Conservation (phyloP, 352 stramenopile species). For the Phytophthora syringae region DNA sequence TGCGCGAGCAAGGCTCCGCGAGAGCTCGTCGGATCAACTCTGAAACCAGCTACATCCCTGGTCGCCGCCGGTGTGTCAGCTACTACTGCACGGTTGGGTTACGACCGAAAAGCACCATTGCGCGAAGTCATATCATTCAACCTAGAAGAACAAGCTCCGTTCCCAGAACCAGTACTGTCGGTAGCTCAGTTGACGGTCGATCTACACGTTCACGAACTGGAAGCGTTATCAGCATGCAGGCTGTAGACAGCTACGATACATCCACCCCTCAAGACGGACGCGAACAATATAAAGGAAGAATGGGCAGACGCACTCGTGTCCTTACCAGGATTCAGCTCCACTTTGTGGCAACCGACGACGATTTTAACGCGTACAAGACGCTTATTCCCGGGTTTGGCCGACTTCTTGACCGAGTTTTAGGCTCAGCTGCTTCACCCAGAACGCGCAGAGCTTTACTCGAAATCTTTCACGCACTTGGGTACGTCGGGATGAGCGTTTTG, state of each 20-base stretch:
- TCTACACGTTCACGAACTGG: conserved; percentile 13
- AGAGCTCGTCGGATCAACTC: conserved; percentile 19
- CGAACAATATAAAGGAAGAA: not conserved
- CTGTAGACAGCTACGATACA: conserved; percentile 16
- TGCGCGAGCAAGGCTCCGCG: conserved; percentile 9
- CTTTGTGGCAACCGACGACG: conserved; percentile 14
- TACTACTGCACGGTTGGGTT: conserved; percentile 38
- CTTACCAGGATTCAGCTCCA: conserved; percentile 24
- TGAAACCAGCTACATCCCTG: conserved; percentile 14
- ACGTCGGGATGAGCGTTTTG: conserved; percentile 15
- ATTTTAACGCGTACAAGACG: conserved; percentile 19
- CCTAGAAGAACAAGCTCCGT: conserved; percentile 10
- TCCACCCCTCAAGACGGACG: not conserved
- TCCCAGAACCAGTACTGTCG: conserved; percentile 9
- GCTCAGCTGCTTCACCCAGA: not conserved
- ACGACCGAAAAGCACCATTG: conserved; percentile 5
- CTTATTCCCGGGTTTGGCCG: conserved; percentile 25
- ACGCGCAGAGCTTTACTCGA: conserved; percentile 12
- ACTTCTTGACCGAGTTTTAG: conserved; percentile 17
- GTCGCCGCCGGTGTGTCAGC: conserved; percentile 30
- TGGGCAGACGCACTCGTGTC: not conserved
- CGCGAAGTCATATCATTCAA: not conserved
- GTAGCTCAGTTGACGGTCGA: not conserved
- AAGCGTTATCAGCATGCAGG: conserved; percentile 29
- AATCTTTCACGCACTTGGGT: conserved; percentile 14